Percentiles rank a stretch among this genome's conserved stretches.
phyloP scores from a whole-genome alignment of 139 green algal species.

The Chlorella vulgaris region DNA sequence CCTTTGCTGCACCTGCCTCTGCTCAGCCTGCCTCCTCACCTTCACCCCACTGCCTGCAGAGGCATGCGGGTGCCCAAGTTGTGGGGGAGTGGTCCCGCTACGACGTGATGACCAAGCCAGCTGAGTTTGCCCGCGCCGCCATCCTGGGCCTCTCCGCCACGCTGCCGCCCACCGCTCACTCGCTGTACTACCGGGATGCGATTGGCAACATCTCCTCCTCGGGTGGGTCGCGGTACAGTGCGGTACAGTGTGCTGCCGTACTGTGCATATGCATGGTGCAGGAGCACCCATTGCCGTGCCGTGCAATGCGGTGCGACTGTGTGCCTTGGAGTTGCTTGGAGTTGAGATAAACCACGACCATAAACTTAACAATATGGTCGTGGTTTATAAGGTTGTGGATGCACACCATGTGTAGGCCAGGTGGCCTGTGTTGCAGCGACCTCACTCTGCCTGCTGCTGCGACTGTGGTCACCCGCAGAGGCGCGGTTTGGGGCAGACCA shows the following conservation, averaged over 20 bases:
- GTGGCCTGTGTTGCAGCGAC: too few relatives aligned
- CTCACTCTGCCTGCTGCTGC: background rate
- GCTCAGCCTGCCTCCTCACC: background rate
- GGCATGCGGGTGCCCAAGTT: constrained; percentile 31
- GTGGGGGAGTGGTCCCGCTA: constrained; percentile 69
- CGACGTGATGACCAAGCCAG: constrained; percentile 46
- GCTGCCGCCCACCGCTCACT: constrained; percentile 63
- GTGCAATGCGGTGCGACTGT: too few relatives aligned
- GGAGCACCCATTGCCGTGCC: too few relatives aligned
- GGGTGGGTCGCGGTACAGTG: background rate
- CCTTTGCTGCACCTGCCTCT: too few relatives aligned
- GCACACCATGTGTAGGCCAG: too few relatives aligned
- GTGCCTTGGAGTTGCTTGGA: too few relatives aligned
- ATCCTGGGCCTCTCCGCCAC: constrained; percentile 46
- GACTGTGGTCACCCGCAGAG: background rate
- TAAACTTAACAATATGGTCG: too few relatives aligned
- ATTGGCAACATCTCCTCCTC: constrained; percentile 93
- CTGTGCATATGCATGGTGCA: too few relatives aligned
- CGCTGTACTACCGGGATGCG: constrained; percentile 85
- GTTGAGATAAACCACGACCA: too few relatives aligned
- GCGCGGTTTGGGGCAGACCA: background rate
- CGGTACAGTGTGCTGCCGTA: too few relatives aligned
- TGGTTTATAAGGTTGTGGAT: too few relatives aligned
- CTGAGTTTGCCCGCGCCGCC: constrained; percentile 11
- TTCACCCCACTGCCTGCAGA: background rate